A percentile compares a stretch with the other conserved stretches of the same genome.
These are phyloP conservation scores for Phytophthora capsici DNA, from an alignment of 352 stramenopile species.

Conservation along the genomic window DNA sequence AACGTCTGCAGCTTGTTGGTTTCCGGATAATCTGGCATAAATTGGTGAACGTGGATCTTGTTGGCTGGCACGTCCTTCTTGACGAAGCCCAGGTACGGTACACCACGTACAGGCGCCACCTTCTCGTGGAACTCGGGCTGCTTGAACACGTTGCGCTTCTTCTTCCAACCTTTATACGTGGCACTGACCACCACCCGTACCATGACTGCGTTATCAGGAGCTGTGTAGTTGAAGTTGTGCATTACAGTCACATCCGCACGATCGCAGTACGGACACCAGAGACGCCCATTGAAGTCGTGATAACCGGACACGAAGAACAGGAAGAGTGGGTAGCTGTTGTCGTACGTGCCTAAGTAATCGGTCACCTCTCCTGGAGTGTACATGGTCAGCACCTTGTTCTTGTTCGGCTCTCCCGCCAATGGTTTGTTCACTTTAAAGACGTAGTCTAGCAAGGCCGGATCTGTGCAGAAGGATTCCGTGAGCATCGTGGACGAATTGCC, in stretches of 20 bases:
- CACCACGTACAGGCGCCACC: slow-evolving; percentile 58
- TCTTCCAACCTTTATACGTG: slow-evolving; percentile 83
- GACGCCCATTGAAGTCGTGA: slow-evolving; percentile 74
- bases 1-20: slow-evolving; percentile 55
- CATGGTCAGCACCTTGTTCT: slow-evolving; percentile 72
- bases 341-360: slow-evolving; percentile 63
- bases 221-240: slow-evolving; percentile 85
- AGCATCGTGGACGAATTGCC: slow-evolving; percentile 80
- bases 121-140: slow-evolving; percentile 62
- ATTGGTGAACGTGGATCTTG: slow-evolving; percentile 61
- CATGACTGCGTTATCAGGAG: slow-evolving; percentile 61
- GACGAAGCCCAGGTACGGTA: slow-evolving; percentile 73
- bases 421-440: slow-evolving; percentile 68
- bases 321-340: slow-evolving; percentile 79
- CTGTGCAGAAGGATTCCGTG: slow-evolving; percentile 69
- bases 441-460: slow-evolving; percentile 72
- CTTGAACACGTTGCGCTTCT: slow-evolving; percentile 83
- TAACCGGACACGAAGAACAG: slow-evolving; percentile 81
- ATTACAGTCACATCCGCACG: slow-evolving; percentile 69
- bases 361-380: slow-evolving; percentile 49
- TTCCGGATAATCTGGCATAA: slow-evolving; percentile 63
- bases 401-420: slow-evolving; percentile 45
- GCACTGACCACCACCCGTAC: slow-evolving; percentile 55
- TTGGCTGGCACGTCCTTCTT: slow-evolving; percentile 58
- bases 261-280: slow-evolving; percentile 87